A percentile compares a stretch with the other conserved stretches of the same genome.
Evolutionary conservation across 805 yeast species (phyloP).

Genomic region (Ogataea thermomethanolica): DNA sequence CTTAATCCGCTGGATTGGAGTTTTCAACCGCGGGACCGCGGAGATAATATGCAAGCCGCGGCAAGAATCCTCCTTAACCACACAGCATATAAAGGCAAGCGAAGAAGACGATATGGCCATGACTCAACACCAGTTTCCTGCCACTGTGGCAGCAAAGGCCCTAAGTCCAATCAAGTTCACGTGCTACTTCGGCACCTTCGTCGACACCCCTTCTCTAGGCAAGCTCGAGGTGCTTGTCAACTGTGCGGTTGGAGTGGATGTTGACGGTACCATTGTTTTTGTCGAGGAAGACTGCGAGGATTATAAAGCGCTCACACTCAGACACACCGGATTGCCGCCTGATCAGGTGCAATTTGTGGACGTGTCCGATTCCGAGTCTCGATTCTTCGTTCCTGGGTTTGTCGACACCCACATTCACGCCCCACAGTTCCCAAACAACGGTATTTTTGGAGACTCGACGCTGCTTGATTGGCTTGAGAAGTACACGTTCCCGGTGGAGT

Average conservation of each 20-base stretch:
- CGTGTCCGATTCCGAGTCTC: constrained; percentile 34
- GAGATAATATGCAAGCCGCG: constrained; percentile 3
- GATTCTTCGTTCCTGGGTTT: constrained; percentile 79
- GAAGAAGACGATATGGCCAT: background rate
- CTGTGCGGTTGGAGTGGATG: constrained; percentile 62
- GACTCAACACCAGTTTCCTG: constrained; percentile 9
- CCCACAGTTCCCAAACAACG: constrained; percentile 77
- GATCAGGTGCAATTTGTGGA: constrained; percentile 35
- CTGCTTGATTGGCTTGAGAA: constrained; percentile 83
- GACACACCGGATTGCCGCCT: constrained; percentile 9
- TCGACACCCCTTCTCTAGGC: constrained; percentile 66
- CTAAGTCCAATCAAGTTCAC: constrained; percentile 27
- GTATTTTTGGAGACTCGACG: constrained; percentile 82
- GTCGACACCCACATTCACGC: constrained; percentile 84
- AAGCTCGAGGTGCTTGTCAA: constrained; percentile 50
- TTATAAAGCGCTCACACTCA: constrained; percentile 13
- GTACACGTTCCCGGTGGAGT: constrained; percentile 88
- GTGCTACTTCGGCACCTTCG: constrained; percentile 64
- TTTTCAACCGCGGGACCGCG: background rate
- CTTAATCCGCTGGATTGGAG: no score
- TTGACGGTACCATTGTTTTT: constrained; percentile 50
- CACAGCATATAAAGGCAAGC: background rate
- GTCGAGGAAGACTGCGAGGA: constrained; percentile 17
- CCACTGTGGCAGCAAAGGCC: constrained; percentile 19
- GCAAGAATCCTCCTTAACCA: background rate